phyloP scores from a whole-genome alignment of 1,139 yeast genomes.

The Nakaseomyces kungkrabaensis region DNA sequence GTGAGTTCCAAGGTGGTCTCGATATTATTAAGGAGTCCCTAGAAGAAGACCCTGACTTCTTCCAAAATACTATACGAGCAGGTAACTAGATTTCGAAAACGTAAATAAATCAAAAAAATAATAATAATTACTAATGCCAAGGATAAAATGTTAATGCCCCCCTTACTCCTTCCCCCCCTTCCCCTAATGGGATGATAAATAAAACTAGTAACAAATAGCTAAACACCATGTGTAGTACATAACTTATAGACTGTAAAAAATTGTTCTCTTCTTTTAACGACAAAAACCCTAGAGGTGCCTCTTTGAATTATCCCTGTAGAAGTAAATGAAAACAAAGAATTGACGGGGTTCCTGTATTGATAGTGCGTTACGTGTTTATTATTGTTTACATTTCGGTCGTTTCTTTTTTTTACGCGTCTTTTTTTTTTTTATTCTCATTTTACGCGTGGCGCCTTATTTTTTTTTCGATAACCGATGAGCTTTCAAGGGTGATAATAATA shows the following conservation, averaged over 20 bases:
- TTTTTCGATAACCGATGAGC: too few relatives aligned
- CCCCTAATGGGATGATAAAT: too few relatives aligned
- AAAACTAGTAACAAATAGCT: too few relatives aligned
- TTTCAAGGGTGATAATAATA: too few relatives aligned
- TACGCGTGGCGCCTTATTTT: background rate
- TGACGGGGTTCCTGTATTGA: too few relatives aligned
- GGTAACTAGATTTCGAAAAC: background rate
- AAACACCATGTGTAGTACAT: too few relatives aligned
- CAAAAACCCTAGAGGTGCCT: too few relatives aligned
- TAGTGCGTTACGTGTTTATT: background rate
- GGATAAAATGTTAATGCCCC: background rate
- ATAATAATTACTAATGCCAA: background rate
- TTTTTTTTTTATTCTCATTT: background rate
- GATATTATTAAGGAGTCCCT: constrained; percentile 88
- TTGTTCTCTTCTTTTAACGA: too few relatives aligned
- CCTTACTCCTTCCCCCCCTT: too few relatives aligned
- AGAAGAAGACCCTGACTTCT: constrained; percentile 85
- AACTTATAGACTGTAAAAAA: too few relatives aligned
- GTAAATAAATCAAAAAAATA: background rate
- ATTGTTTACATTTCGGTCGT: background rate
- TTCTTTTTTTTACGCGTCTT: background rate
- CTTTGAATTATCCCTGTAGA: background rate
- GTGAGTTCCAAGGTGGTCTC: constrained; percentile 95
- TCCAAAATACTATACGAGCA: constrained; percentile 45
- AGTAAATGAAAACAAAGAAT: too few relatives aligned